Evolutionary conservation across 2,329 filamentous ascomycete species (phyloP), one percentile per base, ranked within the genome.

Genomic region (Ascocoryne sarcoides): DNA sequence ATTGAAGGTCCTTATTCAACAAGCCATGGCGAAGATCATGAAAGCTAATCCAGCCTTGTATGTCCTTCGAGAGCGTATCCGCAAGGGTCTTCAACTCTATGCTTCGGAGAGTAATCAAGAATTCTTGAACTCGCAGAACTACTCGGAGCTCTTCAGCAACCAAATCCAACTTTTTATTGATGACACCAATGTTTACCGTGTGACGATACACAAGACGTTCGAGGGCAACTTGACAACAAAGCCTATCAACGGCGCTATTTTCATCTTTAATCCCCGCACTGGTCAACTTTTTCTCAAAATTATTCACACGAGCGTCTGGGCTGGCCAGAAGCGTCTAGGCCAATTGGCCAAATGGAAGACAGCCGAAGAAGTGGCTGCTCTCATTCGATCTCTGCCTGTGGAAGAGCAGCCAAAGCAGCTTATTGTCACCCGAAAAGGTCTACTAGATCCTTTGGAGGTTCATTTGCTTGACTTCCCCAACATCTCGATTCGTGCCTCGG

Each of bases 11-110:
- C 75, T 98, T 17, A 71, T 98, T 18, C 93, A 98, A 64, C 90
- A 96, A 62, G 92, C 93, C 4, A 98, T 98, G 93, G 88, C 88
- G 36, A 98, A 98, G 79, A 79, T 98, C 60, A 98, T 98, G 92
- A 98, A 98, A 67, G 90, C 92, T 28, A 98, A 98, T 59, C 92
- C 92, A 12, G 92, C 92, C 2, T 67, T 98, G 21, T 98, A 96
- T 61, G 92, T 98, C 37, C 69, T 98, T 44, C 84, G 92, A 44
- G 92, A 98, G 68, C 92, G 92, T 75, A 98, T 98, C 49, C 79
- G 93, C 50, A 98, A 98, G 71, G 92, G 92, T 72, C 76, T 98
- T 44, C 92, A 98, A 66, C 72, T 98, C 10, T 98, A 98, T 58
- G 92, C 92, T 2, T 96, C 90, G 0, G 93, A 98, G 68, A 95